Base-by-base conservation (phyloP, 306 rosid species). In the Fragaria vesca region DNA sequence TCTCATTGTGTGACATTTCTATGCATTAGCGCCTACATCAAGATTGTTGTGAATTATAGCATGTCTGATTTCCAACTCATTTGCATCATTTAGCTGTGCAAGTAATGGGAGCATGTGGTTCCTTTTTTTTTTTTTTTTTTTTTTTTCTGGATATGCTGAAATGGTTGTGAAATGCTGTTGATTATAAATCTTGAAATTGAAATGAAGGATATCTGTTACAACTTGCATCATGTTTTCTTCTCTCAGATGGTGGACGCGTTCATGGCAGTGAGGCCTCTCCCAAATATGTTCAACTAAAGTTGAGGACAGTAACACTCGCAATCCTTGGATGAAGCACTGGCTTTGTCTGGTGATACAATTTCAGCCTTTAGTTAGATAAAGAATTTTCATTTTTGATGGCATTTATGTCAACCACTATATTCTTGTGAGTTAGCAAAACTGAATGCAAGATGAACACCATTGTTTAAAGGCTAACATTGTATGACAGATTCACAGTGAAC, bases 221-320 rank as follows among this genome's bases (percentile, higher is more conserved):
- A 40, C 43, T 40, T 40, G 43, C 43, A 40, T 20, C 1, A 20
- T 42, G 8, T 67, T 8, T 66, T 20, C 32, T 67, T 81, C 24
- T 30, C 76, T 32, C 93, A 91, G 97, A 90, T 91, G 97, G 98
- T 93, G 75, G 97, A 91, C 75, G 98, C 97, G 42, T 91, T 91
- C 73, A 93, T 93, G 98, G 93, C 97, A 1, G 86, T 91, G 34
- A 87, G 97, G 80, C 97, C 96, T 48, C 92, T 93, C 65, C 92
- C 96, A 18, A 85, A 83, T 77, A 90, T 92, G 96, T 92, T 92
- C 79, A 84, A 75, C 72, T 90, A 78, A 83, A 82, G 82, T 43
- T 6, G 28, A 20, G 2, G 42, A 57, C 75, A 7, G 47, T 65
- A 6, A 12, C 1, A 61, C 66, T 3, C 9, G 12, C 66, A 26